Conservation (phyloP, 148 eudicot species). For the Spergularia bocconei region DNA sequence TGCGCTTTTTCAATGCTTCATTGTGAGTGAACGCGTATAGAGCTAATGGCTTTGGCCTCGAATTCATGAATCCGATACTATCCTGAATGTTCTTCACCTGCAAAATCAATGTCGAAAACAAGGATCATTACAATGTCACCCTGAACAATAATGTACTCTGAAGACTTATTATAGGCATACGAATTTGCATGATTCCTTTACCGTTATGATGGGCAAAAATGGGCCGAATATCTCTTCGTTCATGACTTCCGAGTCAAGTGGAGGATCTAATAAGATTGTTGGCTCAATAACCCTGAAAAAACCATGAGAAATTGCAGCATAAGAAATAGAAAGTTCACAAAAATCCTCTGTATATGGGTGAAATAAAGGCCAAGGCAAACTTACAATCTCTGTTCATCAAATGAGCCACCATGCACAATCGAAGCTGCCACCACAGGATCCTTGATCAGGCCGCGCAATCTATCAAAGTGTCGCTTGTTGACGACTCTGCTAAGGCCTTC, state of each 20-base stretch:
- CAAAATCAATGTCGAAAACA: not conserved
- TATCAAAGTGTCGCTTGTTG: constrained; percentile 68
- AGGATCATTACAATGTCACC: not conserved
- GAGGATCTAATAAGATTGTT: constrained; percentile 84
- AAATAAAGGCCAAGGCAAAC: not conserved
- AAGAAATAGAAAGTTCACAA: not conserved
- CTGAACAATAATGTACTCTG: not conserved
- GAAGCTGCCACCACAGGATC: constrained; percentile 67
- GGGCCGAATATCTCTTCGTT: constrained; percentile 96
- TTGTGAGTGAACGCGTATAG: constrained; percentile 79
- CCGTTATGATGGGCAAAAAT: constrained; percentile 87
- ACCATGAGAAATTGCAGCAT: not conserved
- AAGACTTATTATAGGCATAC: no score
- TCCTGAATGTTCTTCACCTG: constrained; percentile 70
- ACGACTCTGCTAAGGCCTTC: constrained; percentile 51
- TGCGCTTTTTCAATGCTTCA: constrained; percentile 46
- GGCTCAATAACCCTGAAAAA: constrained; percentile 78
- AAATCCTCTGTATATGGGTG: not conserved
- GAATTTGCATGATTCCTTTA: constrained; percentile 17
- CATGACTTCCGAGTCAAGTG: constrained; percentile 80
- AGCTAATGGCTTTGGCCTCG: constrained; percentile 72
- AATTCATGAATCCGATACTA: constrained; percentile 76
- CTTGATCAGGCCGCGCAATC: constrained; percentile 57
- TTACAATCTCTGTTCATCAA: constrained; percentile 58
- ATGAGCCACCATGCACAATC: constrained; percentile 74